phyloP scores from a whole-genome alignment of 805 yeast species.

The Ascoidea tarda region DNA sequence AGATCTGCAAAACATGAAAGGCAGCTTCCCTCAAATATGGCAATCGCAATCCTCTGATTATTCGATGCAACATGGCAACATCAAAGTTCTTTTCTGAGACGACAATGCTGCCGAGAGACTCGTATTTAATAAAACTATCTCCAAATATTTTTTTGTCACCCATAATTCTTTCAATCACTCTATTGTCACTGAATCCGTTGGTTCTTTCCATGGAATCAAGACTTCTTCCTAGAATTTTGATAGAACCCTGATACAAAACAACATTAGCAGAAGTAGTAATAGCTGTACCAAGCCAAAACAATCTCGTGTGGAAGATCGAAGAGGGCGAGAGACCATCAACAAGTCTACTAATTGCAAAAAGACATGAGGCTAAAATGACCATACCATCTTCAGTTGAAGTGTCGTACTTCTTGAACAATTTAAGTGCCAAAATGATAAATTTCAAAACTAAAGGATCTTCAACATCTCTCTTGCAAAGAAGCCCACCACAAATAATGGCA shows the following conservation, averaged over 20 bases:
- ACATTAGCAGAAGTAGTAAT: constrained; percentile 20
- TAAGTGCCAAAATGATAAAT: constrained; percentile 18
- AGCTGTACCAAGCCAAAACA: constrained; percentile 24
- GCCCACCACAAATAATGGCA: constrained; percentile 55
- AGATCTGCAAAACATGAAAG: background rate
- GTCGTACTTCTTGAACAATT: constrained; percentile 17
- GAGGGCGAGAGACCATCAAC: constrained; percentile 22
- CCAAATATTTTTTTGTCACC: background rate
- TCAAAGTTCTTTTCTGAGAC: background rate
- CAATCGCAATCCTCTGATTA: background rate
- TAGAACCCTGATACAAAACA: constrained; percentile 22
- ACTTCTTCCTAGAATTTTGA: background rate
- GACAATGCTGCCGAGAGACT: background rate
- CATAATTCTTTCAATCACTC: background rate
- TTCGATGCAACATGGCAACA: background rate
- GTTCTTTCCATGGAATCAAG: background rate
- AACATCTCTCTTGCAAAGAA: constrained; percentile 47
- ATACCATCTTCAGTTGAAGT: constrained; percentile 12
- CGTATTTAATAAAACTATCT: background rate
- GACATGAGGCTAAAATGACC: constrained; percentile 18
- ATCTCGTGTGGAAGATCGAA: constrained; percentile 15
- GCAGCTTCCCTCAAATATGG: background rate
- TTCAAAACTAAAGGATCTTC: constrained; percentile 34
- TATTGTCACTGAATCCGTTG: background rate
- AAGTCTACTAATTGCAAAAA: constrained; percentile 23